Evolutionary conservation across 768 basidiomycete species (phyloP), one percentile per base, ranked within the genome.

Genomic region (Amanita pallidorosea): DNA sequence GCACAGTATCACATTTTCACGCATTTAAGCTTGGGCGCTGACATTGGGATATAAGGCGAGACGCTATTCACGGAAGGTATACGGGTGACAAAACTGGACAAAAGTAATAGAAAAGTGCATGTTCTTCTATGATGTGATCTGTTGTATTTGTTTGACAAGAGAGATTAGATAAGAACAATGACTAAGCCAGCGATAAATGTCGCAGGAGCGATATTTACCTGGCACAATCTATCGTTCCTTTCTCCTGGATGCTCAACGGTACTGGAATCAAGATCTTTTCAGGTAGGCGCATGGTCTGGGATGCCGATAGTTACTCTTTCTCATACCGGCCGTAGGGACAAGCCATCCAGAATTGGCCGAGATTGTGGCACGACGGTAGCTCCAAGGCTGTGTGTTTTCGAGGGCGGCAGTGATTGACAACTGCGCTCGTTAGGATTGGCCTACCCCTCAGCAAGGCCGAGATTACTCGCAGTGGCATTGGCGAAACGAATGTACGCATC

Each of bases 321-420:
- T 49, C 9, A 43, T 12, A 38, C 25, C 8, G 13, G 20, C 8
- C 5, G 29, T 55, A 95, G 93, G 93, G 55, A 94, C 91, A 33
- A 92, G 89, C 69, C 95, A 98, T 68, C 91, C 93, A 49, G 88
- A 92, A 68, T 77, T 98, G 57, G 94, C 94, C 33, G 85, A 94
- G 66, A 85, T 90, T 60, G 90, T 98, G 63, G 88, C 92, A 56
- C 77, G 84, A 71, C 83, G 93, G 93, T 94, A 75, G 63, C 60
- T 65, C 66, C 61, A 53, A 25, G 25, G 45, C 41, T 18, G 17
- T 47, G 22, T 29, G 15, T 31, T 47, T 54, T 56, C 37, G 52
- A 56, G 54, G 36, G 31, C 55, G 41, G 53, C 48, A 54, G 55
- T 58, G 51, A 58, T 57, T 58, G 53, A 61, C 56, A 27, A 47